These are phyloP conservation scores for Cercospora sp. DNA, from an alignment of 2,329 filamentous ascomycete species.

Conservation along the genomic window DNA sequence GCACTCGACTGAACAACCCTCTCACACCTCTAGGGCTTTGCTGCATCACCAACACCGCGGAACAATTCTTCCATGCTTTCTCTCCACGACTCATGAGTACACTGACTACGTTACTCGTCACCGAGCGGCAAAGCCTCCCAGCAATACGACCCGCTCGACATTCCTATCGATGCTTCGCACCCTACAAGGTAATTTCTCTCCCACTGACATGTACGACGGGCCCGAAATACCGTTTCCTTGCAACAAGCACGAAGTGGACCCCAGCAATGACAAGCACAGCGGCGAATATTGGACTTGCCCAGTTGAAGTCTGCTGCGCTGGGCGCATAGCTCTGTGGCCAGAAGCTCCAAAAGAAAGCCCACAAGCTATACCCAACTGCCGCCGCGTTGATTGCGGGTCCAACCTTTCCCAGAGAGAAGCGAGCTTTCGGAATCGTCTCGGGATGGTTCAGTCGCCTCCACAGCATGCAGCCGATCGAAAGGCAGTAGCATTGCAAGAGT, in stretches of 20 bases:
- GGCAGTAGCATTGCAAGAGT: constrained; percentile 23
- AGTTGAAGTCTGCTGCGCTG: constrained; percentile 10
- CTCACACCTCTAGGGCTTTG: not conserved
- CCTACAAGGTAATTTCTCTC: not conserved
- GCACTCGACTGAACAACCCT: not conserved
- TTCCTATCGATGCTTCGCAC: not conserved
- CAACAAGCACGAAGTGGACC: constrained; percentile 4
- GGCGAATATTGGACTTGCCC: constrained; percentile 11
- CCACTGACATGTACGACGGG: constrained; percentile 10
- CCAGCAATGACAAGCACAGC: constrained; percentile 4
- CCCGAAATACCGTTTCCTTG: constrained; percentile 6
- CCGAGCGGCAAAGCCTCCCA: not conserved
- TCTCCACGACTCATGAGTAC: not conserved
- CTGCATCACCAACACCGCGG: not conserved
- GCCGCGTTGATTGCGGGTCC: constrained; percentile 27
- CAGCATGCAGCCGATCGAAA: constrained; percentile 32
- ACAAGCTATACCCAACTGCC: constrained; percentile 25
- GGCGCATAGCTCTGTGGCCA: constrained; percentile 18
- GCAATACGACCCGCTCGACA: not conserved
- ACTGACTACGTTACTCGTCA: not conserved
- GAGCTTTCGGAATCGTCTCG: constrained; percentile 23
- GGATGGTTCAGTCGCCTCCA: constrained; percentile 29
- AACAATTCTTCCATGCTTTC: not conserved
- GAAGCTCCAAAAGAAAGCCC: constrained; percentile 25
- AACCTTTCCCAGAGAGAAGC: constrained; percentile 24